Percentiles rank a stretch among this genome's conserved stretches.
Conservation (phyloP, 2,329 filamentous ascomycete genomes). For the Pleurostoma richardsiae region DNA sequence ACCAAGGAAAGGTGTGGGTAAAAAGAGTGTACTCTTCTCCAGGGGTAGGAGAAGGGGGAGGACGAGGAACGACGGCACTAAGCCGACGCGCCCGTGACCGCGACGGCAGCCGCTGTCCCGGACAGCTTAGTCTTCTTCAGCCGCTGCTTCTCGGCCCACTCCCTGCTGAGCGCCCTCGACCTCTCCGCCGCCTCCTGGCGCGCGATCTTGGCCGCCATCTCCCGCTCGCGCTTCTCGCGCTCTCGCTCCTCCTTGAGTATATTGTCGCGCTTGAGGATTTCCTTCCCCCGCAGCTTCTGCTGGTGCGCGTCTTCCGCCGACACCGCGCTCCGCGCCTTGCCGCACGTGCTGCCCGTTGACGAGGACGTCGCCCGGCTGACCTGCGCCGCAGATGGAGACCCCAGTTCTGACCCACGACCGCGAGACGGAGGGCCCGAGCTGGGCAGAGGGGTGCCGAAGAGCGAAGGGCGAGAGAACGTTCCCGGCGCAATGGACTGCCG, state of each 20-base stretch:
- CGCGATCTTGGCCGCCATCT: slow-evolving; percentile 47
- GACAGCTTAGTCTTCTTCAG: slow-evolving; percentile 24
- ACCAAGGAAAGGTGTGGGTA: no score
- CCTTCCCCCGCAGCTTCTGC: slow-evolving; percentile 47
- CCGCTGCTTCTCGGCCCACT: slow-evolving; percentile 58
- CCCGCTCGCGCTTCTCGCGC: slow-evolving; percentile 48
- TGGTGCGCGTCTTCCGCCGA: slow-evolving; percentile 45
- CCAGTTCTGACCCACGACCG: not conserved
- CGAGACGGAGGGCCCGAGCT: not conserved
- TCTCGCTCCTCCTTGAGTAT: slow-evolving; percentile 40
- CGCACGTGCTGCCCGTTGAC: slow-evolving; percentile 37
- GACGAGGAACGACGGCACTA: no score
- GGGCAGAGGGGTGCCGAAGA: not conserved
- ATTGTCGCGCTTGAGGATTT: slow-evolving; percentile 50
- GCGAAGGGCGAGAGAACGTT: not conserved
- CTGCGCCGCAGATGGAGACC: slow-evolving; percentile 4
- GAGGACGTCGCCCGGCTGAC: slow-evolving; percentile 35
- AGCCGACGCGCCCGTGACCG: not conserved
- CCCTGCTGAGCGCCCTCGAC: slow-evolving; percentile 51
- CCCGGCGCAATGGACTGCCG: slow-evolving; percentile 13
- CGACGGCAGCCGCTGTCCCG: slow-evolving; percentile 2
- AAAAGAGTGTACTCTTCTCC: no score
- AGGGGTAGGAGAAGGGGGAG: no score
- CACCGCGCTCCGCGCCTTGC: slow-evolving; percentile 38
- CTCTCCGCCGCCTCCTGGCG: slow-evolving; percentile 57